A percentile compares a stretch with the other conserved stretches of the same genome.
phyloP scores from a whole-genome alignment of 345 rosid genomes.

The Nephelium lappaceum region DNA sequence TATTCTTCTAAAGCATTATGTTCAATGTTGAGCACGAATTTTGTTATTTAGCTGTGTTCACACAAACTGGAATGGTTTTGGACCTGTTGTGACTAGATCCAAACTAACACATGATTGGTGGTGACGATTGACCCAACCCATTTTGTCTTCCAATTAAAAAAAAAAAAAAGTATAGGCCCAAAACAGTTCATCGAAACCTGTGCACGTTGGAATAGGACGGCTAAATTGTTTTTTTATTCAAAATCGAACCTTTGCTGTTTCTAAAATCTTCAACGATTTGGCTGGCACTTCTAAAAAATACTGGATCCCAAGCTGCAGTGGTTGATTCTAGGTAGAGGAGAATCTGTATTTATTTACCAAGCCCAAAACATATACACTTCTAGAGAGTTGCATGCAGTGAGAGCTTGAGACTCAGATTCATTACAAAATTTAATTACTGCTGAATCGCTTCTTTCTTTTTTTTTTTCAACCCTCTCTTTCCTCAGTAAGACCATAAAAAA shows the following conservation, averaged over 20 bases:
- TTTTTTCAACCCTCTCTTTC: not conserved
- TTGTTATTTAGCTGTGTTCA: no score
- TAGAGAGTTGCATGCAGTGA: not conserved
- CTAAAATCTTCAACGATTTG: slow-evolving; percentile 5
- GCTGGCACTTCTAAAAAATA: not conserved
- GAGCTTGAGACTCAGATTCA: not conserved
- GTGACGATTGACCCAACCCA: not conserved
- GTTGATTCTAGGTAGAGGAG: not conserved
- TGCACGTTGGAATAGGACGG: not conserved
- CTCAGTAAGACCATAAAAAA: not conserved
- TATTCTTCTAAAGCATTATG: no score
- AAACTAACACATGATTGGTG: no score
- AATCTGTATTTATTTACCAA: not conserved
- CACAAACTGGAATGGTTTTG: no score
- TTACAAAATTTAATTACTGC: not conserved
- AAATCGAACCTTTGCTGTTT: not conserved
- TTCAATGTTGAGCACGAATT: no score
- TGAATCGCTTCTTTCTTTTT: not conserved
- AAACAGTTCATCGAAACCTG: not conserved
- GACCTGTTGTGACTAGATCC: no score
- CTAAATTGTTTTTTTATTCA: not conserved
- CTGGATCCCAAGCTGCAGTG: not conserved
- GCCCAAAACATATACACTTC: not conserved
- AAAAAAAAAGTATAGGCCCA: not conserved
- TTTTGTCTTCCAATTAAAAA: not conserved